phyloP scores from a whole-genome alignment of 2,329 filamentous ascomycete genomes.

The Pseudomassariella vexata region DNA sequence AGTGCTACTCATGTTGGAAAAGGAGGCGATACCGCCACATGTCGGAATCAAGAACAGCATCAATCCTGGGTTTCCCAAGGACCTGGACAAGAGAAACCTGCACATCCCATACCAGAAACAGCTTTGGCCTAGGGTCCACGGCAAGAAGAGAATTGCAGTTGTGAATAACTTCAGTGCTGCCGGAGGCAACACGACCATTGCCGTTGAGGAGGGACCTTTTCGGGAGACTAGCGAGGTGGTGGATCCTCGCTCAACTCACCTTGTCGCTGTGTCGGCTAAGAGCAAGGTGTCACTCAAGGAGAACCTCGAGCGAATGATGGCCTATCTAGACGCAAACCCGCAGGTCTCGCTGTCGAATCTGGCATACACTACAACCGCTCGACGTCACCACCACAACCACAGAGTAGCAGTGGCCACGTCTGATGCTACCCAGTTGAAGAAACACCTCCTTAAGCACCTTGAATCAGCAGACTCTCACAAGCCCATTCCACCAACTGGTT shows the following conservation, averaged over 20 bases:
- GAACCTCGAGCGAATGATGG: slow-evolving; percentile 34
- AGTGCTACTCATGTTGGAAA: slow-evolving; percentile 36
- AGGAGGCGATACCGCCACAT: slow-evolving; percentile 37
- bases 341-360: slow-evolving; percentile 34
- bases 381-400: slow-evolving; percentile 27
- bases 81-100: slow-evolving; percentile 32
- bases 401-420: slow-evolving; percentile 21
- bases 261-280: slow-evolving; percentile 42
- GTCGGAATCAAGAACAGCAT: slow-evolving; percentile 41
- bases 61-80: slow-evolving; percentile 35
- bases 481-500: slow-evolving; percentile 13
- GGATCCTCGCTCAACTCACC: slow-evolving; percentile 35
- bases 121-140: slow-evolving; percentile 22
- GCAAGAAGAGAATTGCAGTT: slow-evolving; percentile 9
- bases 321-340: slow-evolving; percentile 34
- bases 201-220: slow-evolving; percentile 40
- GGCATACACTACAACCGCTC: slow-evolving; percentile 50
- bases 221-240: slow-evolving; percentile 9
- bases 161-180: slow-evolving; percentile 53
- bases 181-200: slow-evolving; percentile 49
- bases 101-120: slow-evolving; percentile 29
- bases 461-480: slow-evolving; percentile 11
- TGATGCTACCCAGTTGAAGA: slow-evolving; percentile 14
- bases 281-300: slow-evolving; percentile 31
- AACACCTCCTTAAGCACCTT: slow-evolving; percentile 11